Percentiles rank a stretch among this genome's conserved stretches.
Conservation (phyloP, 2,329 filamentous ascomycete species). For the Cladobotryum mycophilum region DNA sequence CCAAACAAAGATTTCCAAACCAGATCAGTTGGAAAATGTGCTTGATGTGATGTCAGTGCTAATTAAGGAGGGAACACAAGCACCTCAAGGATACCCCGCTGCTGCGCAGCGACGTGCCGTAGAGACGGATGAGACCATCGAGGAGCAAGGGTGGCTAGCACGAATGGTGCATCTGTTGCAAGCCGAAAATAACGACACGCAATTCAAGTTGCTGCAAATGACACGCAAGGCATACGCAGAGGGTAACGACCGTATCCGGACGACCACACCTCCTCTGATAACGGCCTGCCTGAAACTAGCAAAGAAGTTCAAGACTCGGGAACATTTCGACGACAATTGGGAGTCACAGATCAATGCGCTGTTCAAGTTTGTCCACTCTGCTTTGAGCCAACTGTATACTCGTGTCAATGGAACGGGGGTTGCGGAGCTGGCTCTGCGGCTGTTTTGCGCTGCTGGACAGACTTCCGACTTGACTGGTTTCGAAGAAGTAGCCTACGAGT, state of each 20-base stretch:
- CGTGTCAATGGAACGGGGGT: slow-evolving; percentile 71
- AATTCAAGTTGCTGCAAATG: slow-evolving; percentile 88
- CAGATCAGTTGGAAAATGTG: slow-evolving; percentile 78
- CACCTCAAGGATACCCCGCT: slow-evolving; percentile 77
- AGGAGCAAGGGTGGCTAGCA: slow-evolving; percentile 96
- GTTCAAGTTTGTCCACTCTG: slow-evolving; percentile 92
- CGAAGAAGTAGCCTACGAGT: slow-evolving; percentile 96
- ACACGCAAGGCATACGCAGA: slow-evolving; percentile 81
- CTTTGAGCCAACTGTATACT: slow-evolving; percentile 79
- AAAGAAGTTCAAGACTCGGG: slow-evolving; percentile 78
- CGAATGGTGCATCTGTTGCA: slow-evolving; percentile 84
- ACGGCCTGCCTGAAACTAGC: slow-evolving; percentile 87
- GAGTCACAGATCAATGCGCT: slow-evolving; percentile 64
- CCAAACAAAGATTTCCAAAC: slow-evolving; percentile 69
- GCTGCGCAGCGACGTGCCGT: slow-evolving; percentile 65
- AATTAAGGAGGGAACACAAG: slow-evolving; percentile 85
- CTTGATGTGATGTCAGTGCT: slow-evolving; percentile 83
- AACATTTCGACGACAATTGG: slow-evolving; percentile 70
- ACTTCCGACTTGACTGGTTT: slow-evolving; percentile 86
- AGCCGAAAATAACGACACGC: slow-evolving; percentile 80
- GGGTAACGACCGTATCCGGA: slow-evolving; percentile 91
- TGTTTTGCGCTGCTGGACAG: slow-evolving; percentile 89
- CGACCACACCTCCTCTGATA: slow-evolving; percentile 87
- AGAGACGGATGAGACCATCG: slow-evolving; percentile 95
- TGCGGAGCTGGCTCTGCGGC: slow-evolving; percentile 78